Percentiles rank a stretch among this genome's conserved stretches.
Evolutionary conservation across 148 eudicot genomes (phyloP).

Genomic region (Vaccinium myrtillus): DNA sequence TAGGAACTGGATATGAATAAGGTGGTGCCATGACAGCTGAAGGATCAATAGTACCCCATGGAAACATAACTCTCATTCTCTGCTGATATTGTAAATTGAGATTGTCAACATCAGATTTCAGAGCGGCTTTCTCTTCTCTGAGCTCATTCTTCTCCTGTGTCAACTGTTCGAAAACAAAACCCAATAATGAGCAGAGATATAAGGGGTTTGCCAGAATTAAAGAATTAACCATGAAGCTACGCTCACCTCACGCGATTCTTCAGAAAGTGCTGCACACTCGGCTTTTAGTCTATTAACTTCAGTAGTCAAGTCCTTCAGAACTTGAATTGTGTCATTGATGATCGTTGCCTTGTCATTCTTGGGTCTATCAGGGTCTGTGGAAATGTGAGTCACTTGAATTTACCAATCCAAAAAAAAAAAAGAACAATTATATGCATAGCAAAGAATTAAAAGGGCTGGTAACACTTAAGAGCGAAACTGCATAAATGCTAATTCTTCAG

Average conservation of each 20-base stretch:
- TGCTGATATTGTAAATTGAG: constrained; percentile 60
- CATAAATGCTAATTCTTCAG: background rate
- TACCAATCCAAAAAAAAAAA: background rate
- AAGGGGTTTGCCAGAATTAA: constrained; percentile 14
- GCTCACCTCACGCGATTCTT: constrained; percentile 63
- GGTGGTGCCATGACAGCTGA: constrained; percentile 56
- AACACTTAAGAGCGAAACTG: background rate
- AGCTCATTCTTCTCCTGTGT: constrained; percentile 75
- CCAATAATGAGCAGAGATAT: constrained; percentile 19
- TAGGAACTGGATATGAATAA: constrained; percentile 49
- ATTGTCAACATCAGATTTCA: constrained; percentile 59
- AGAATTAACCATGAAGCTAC: constrained; percentile 14
- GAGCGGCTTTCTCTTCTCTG: constrained; percentile 58
- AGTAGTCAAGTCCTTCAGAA: constrained; percentile 54
- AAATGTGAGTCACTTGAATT: background rate
- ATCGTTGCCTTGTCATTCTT: constrained; percentile 66
- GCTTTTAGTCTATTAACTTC: constrained; percentile 61
- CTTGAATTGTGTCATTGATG: constrained; percentile 55
- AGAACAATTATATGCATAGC: background rate
- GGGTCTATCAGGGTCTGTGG: constrained; percentile 63
- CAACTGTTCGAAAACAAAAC: constrained; percentile 35
- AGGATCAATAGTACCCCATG: constrained; percentile 59
- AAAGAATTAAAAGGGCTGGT: background rate
- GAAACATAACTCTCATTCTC: constrained; percentile 46
- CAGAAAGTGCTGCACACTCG: constrained; percentile 49